Evolutionary conservation across 805 yeast genomes (phyloP), one percentile per base, ranked within the genome.

Genomic region (Yamadazyma olivae): DNA sequence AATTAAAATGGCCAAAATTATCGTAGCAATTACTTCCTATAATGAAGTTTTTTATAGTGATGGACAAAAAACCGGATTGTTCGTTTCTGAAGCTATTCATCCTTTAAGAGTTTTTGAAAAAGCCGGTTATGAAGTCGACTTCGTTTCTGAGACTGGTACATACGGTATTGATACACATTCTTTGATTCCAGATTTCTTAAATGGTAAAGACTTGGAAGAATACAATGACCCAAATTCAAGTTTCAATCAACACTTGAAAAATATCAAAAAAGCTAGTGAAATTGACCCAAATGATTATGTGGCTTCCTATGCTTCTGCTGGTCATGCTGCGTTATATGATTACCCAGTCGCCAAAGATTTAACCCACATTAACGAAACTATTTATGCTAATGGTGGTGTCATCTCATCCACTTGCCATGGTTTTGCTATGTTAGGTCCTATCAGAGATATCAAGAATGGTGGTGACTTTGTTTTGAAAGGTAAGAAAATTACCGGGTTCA

Each of bases 381-480:
- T 79, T 32, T 76, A 71, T 51, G 60, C 57, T 21, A 56, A 68
- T 13, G 75, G 74, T 26, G 84, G 83, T 33, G 69, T 77, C 26
- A 70, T 79, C 19, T 56, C 78, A 29, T 82, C 85, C 12, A 84
- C 79, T 6, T 80, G 87, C 55, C 85, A 80, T 45, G 86, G 83
- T 6, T 81, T 82, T 13, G 68, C 70, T 17, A 64, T 79, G 41
- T 73, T 80, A 40, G 74, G 67, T n/a, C 63, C 64, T 28, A 50
- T 79, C 43, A 59, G 50, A 27, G 75, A 74, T 44, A 40, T 48
- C 26, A 43, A 50, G 27, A 39, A 48, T 6, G 61, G 71, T 13
- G 77, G 77, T 28, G 59, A 64, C 32, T 56, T 59, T 13, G 45
- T 81, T 35, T 62, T 72, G 37, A 54, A 71, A 42, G 84, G 80